phyloP scores from a whole-genome alignment of 2,329 filamentous ascomycete species.

The Claviceps purpurea region DNA sequence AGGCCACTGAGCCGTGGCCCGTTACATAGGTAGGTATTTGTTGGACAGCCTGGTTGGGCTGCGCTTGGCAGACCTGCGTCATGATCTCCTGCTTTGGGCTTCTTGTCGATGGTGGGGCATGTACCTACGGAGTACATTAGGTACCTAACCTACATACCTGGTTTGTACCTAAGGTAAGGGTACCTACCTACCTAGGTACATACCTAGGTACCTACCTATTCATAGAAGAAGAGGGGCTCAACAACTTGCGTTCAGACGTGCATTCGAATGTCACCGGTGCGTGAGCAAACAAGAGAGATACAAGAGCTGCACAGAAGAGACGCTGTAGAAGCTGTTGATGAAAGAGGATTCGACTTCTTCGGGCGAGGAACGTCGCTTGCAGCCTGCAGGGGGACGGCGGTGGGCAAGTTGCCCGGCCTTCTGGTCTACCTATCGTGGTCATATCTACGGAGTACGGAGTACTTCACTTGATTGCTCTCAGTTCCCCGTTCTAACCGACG shows the following conservation, averaged over 20 bases:
- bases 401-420: too few relatives aligned
- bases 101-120: conserved; percentile 2
- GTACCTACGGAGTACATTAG: neutral
- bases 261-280: too few relatives aligned
- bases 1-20: conserved; percentile 2
- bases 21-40: neutral
- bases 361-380: too few relatives aligned
- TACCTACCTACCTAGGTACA: neutral
- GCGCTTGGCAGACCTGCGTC: neutral
- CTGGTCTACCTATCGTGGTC: too few relatives aligned
- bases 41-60: conserved; percentile 6
- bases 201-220: neutral
- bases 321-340: too few relatives aligned
- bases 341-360: too few relatives aligned
- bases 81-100: neutral
- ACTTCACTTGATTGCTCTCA: neutral
- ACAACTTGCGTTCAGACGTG: neutral
- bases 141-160: neutral
- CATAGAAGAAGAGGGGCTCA: neutral
- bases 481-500: conserved; percentile 9
- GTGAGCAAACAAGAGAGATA: too few relatives aligned
- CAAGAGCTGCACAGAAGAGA: too few relatives aligned
- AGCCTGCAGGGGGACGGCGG: too few relatives aligned
- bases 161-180: too few relatives aligned
- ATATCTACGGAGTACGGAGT: too few relatives aligned